phyloP scores from a whole-genome alignment of 495 filamentous ascomycete genomes.

The Penicillium soppii region DNA sequence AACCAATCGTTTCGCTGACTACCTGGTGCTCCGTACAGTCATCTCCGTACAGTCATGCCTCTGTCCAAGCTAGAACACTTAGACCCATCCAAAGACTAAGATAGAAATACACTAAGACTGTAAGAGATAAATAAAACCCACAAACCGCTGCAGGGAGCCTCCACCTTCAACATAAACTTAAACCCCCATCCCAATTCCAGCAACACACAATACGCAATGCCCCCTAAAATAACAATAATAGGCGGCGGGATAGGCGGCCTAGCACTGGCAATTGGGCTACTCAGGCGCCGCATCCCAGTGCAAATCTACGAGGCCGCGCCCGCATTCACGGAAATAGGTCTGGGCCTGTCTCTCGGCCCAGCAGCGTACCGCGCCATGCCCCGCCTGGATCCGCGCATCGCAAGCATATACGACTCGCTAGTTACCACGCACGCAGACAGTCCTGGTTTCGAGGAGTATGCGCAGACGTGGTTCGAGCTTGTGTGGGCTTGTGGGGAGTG shows the following conservation, averaged over 20 bases:
- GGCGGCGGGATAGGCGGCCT: conserved; percentile 63
- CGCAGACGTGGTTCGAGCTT: conserved; percentile 29
- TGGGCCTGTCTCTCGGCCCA: conserved; percentile 58
- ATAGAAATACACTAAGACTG: no score
- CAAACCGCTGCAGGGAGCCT: no score
- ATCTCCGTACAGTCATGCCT: no score
- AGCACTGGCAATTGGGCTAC: conserved; percentile 53
- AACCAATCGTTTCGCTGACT: no score
- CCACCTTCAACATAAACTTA: no score
- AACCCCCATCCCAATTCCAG: not conserved
- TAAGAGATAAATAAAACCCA: no score
- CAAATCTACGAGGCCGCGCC: conserved; percentile 57
- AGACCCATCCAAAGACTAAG: no score
- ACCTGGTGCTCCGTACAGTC: no score
- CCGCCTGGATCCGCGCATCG: conserved; percentile 44
- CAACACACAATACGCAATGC: not conserved
- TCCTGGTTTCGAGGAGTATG: conserved; percentile 22
- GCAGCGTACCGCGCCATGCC: conserved; percentile 57
- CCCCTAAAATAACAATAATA: conserved; percentile 49
- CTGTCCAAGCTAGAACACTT: no score
- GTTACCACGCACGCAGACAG: conserved; percentile 31
- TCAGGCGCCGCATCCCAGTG: conserved; percentile 47
- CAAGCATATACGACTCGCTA: conserved; percentile 32
- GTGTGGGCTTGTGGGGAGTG: conserved; percentile 23
- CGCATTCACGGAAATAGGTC: conserved; percentile 55